Conservation (phyloP, 129 eudicot species). For the Pseudognaphalium luteoalbum region DNA sequence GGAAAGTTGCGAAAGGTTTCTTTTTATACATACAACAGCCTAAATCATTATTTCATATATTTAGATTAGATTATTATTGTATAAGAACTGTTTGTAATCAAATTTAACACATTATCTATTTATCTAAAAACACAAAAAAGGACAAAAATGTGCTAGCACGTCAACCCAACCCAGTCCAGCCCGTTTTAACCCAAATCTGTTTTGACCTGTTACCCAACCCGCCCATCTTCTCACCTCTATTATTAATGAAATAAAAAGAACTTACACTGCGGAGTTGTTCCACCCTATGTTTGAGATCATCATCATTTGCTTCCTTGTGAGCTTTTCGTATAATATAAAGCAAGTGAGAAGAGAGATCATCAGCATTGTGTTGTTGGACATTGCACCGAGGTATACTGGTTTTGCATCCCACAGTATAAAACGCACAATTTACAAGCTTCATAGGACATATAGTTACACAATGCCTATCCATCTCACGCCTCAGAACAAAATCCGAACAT, state of each 20-base stretch:
- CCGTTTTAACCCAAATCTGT: no score
- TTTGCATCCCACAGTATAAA: conserved; percentile 68
- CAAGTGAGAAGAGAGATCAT: conserved; percentile 57
- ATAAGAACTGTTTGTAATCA: neutral
- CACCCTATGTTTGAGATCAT: conserved; percentile 52
- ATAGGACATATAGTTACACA: conserved; percentile 87
- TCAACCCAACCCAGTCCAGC: no score
- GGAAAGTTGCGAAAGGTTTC: neutral
- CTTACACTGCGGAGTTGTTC: conserved; percentile 63
- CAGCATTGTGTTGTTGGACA: conserved; percentile 57
- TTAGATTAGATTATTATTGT: neutral
- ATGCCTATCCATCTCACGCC: conserved; percentile 96
- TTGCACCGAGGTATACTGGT: conserved; percentile 54
- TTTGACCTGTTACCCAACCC: no score
- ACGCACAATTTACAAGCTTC: conserved; percentile 84
- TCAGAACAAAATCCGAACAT: conserved; percentile 63
- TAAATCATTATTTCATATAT: neutral
- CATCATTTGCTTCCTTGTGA: conserved; percentile 59
- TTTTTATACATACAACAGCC: neutral
- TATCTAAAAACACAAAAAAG: no score
- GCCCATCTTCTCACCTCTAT: neutral
- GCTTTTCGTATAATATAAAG: conserved; percentile 41
- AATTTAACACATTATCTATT: no score
- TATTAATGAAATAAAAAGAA: neutral
- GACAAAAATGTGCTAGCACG: no score